These are phyloP conservation scores for Periconia sp. DNA, from an alignment of 2,329 filamentous ascomycete species.

Conservation along the genomic window DNA sequence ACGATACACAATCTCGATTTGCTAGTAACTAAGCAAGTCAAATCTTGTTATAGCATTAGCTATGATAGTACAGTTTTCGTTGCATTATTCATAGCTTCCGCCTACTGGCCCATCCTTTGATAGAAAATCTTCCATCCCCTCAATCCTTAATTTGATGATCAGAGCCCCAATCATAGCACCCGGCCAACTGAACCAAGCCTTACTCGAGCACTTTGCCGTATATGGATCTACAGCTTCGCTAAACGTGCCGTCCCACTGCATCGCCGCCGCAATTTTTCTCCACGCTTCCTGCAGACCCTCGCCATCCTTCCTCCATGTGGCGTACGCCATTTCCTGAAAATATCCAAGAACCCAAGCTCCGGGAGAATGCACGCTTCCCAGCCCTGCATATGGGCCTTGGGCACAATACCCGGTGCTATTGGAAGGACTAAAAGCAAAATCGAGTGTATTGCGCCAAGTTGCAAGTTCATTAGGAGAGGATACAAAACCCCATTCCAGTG, in stretches of 20 bases:
- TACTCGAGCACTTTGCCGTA: slow-evolving; percentile 10
- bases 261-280: slow-evolving; percentile 11
- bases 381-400: slow-evolving; percentile 7
- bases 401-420: slow-evolving; percentile 8
- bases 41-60: too few relatives aligned
- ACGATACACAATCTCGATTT: too few relatives aligned
- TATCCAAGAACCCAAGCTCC: slow-evolving; percentile 17
- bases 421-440: slow-evolving; percentile 8
- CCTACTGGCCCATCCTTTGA: not conserved
- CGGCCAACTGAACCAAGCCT: slow-evolving; percentile 20
- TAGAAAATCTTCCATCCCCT: slow-evolving; percentile 10
- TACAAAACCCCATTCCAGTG: slow-evolving; percentile 10
- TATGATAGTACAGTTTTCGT: too few relatives aligned
- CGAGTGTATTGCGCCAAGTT: slow-evolving; percentile 12
- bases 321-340: slow-evolving; percentile 16
- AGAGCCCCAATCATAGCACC: slow-evolving; percentile 17
- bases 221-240: slow-evolving; percentile 14
- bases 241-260: slow-evolving; percentile 21
- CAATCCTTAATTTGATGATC: slow-evolving; percentile 8
- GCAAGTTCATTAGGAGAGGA: not conserved
- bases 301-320: slow-evolving; percentile 1
- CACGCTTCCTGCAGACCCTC: slow-evolving; percentile 8
- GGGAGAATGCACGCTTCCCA: slow-evolving; percentile 17
- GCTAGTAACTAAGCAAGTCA: too few relatives aligned
- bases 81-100: not conserved